Conservation (phyloP, 257 asterid species). For the Echites panduratus region DNA sequence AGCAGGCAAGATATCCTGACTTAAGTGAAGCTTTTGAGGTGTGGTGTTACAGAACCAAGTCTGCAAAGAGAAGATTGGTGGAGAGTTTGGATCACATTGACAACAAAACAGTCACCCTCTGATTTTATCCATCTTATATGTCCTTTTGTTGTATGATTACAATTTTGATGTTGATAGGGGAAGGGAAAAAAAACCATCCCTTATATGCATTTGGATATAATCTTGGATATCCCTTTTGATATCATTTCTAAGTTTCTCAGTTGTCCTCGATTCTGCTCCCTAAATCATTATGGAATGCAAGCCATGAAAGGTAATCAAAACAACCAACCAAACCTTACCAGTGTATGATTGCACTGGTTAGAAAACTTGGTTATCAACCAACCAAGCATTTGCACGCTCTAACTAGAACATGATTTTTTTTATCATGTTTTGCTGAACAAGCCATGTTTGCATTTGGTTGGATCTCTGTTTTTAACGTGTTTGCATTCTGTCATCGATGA, state of each 20-base stretch:
- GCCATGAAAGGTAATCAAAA: not conserved
- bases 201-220: too few relatives aligned
- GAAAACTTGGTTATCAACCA: too few relatives aligned
- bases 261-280: not conserved
- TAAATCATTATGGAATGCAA: not conserved
- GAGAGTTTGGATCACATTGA: constrained; percentile 34
- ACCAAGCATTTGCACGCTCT: too few relatives aligned
- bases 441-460: not conserved
- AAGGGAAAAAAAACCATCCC: not conserved
- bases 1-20: constrained; percentile 59
- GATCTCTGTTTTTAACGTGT: too few relatives aligned
- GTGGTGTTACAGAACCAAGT: constrained; percentile 77
- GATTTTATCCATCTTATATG: constrained; percentile 7
- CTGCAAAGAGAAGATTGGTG: constrained; percentile 65
- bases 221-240: not conserved
- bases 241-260: not conserved
- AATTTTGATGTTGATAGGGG: not conserved
- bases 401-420: not conserved
- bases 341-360: too few relatives aligned
- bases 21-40: constrained; percentile 82
- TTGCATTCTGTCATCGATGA: too few relatives aligned
- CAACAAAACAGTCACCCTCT: constrained; percentile 33
- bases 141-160: not conserved
- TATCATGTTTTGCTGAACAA: not conserved
- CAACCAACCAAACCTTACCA: too few relatives aligned